A percentile compares a stretch with the other conserved stretches of the same genome.
These are phyloP conservation scores for Firmiana major DNA, from an alignment of 345 rosid genomes.

Conservation along the genomic window DNA sequence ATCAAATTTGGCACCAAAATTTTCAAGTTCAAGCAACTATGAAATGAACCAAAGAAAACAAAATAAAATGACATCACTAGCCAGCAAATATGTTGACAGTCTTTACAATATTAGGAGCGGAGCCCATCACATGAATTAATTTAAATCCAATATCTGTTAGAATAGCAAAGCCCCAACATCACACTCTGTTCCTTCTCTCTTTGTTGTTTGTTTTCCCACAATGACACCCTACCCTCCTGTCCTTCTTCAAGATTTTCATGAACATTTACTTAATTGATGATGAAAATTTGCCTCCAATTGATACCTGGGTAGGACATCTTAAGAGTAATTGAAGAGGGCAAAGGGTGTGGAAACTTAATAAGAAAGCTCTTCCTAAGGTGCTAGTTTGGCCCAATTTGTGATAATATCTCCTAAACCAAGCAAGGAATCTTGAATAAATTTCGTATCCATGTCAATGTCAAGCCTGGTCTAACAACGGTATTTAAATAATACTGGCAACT, in stretches of 20 bases:
- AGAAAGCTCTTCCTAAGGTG: neutral
- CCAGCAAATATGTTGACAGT: neutral
- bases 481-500: neutral
- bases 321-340: neutral
- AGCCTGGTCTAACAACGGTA: neutral
- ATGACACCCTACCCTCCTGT: neutral
- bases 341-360: neutral
- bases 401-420: neutral
- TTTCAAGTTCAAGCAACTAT: neutral
- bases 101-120: neutral
- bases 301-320: neutral
- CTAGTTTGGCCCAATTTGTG: neutral
- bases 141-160: too few species aligned
- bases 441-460: neutral
- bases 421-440: neutral
- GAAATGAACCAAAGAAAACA: neutral
- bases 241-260: neutral
- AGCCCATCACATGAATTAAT: neutral
- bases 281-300: neutral
- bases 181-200: neutral
- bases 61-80: neutral
- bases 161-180: neutral
- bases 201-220: neutral
- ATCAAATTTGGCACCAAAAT: neutral
- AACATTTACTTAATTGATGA: neutral